Evolutionary conservation across 2,329 filamentous ascomycete genomes (phyloP), one percentile per base, ranked within the genome.

Genomic region (Davidsoniella eucalypti): DNA sequence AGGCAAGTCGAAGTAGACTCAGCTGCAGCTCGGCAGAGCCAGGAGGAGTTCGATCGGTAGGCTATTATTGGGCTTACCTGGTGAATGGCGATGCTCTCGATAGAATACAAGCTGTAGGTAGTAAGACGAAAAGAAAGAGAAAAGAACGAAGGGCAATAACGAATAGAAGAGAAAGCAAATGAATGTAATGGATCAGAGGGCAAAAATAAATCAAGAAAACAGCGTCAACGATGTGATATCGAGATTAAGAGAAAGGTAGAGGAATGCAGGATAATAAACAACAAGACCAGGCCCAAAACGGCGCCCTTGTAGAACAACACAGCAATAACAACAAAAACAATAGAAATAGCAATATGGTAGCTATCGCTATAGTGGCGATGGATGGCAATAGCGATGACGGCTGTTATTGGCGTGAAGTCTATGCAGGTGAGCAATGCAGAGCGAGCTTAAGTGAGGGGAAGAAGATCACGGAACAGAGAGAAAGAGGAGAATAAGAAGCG

Each of bases 261-360:
- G 26, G 39, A 49, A 49, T 49, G 47, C 39, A 49, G 47, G 47
- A 40, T 42, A 44, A 49, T 43, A 49, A 49, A 49, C 47, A 49
- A 49, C 47, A 29, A n/a, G 33, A 5, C 47, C 47, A 49, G 40
- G 47, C 47, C 39, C 33, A 17, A 36, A 33, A 12, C 9, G 8
- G 6, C 2, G 29, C 29, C 29, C 29, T 33, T 33, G 12, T 12
- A 33, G 29, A 33, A 33, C 29, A 33, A 12, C 29, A 5, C 29
- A 33, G 29, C 29, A 33, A 33, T 33, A 33, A 33, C 8, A 44
- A 42, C 29, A 39, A 37, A n/a, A 23, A 43, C 21, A 23, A 29
- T 16, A 18, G 7, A 41, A 23, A 33, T 10, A 26, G 29, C 29
- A 33, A 33, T 23, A 23, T 23, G 21, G 21, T 23, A 23, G 21